phyloP scores from a whole-genome alignment of 371 early-diverging fungal genomes.

The Mucor racemosus region DNA sequence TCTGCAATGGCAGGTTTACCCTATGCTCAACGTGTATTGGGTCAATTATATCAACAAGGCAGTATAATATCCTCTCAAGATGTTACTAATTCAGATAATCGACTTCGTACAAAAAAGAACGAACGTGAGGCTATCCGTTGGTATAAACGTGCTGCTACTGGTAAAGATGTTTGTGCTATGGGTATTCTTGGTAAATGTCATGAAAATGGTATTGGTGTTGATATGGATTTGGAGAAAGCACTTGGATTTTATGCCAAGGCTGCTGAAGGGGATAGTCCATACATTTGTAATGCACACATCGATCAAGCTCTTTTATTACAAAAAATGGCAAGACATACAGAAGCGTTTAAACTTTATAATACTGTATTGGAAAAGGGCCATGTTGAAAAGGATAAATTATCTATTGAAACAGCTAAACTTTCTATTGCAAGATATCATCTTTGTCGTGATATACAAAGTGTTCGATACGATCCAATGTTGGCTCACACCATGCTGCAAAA shows the following conservation, averaged over 20 bases:
- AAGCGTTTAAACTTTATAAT: slow-evolving; percentile 32
- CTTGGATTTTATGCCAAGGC: slow-evolving; percentile 73
- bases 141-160: slow-evolving; percentile 69
- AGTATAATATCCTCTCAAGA: slow-evolving; percentile 17
- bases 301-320: slow-evolving; percentile 43
- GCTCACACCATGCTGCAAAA: slow-evolving; percentile 33
- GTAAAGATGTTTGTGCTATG: slow-evolving; percentile 69
- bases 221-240: slow-evolving; percentile 51
- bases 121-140: slow-evolving; percentile 63
- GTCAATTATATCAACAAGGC: slow-evolving; percentile 46
- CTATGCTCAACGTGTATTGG: slow-evolving; percentile 50
- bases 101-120: slow-evolving; percentile 25
- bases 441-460: slow-evolving; percentile 34
- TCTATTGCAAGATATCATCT: slow-evolving; percentile 50
- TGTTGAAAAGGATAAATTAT: slow-evolving; percentile 14
- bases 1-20: slow-evolving; percentile 48
- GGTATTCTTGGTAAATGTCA: slow-evolving; percentile 77
- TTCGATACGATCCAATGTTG: slow-evolving; percentile 24
- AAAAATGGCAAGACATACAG: slow-evolving; percentile 38
- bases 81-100: slow-evolving; percentile 33
- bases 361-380: slow-evolving; percentile 2
- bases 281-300: slow-evolving; percentile 49
- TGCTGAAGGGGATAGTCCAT: slow-evolving; percentile 53
- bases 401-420: slow-evolving; percentile 32
- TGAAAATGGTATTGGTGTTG: slow-evolving; percentile 74